Evolutionary conservation across 257 asterid genomes (phyloP).

Genomic region (Penstemon barbatus): DNA sequence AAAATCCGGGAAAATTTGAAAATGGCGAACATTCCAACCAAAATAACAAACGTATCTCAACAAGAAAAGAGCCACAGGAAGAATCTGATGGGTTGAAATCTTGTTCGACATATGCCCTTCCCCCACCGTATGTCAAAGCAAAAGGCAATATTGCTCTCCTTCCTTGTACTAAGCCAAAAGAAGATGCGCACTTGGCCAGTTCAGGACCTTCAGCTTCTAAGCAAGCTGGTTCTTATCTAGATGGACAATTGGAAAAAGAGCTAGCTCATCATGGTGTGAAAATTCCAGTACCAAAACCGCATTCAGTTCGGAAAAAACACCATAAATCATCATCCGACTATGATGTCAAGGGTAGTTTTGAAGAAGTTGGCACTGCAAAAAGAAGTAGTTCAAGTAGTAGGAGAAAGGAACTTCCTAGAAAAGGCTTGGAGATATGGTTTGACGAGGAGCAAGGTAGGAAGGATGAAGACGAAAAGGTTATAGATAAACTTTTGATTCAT

Average conservation of each 20-base stretch:
- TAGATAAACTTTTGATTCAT: conserved; percentile 77
- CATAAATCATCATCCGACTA: too few relatives aligned
- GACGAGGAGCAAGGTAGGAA: conserved; percentile 35
- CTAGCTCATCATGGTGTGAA: too few relatives aligned
- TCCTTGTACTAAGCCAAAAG: conserved; percentile 65
- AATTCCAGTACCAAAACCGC: too few relatives aligned
- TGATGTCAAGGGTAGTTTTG: too few relatives aligned
- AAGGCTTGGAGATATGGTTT: too few relatives aligned
- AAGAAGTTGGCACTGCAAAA: too few relatives aligned
- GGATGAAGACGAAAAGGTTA: conserved; percentile 76
- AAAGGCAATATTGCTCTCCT: conserved; percentile 45
- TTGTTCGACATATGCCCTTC: conserved; percentile 41
- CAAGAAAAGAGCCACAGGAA: conserved; percentile 36
- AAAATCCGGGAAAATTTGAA: conserved; percentile 37
- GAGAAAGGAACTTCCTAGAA: too few relatives aligned
- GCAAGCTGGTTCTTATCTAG: conserved; percentile 33
- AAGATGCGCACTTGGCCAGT: conserved; percentile 39
- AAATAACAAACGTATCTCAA: conserved; percentile 30
- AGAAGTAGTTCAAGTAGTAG: too few relatives aligned
- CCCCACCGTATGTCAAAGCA: conserved; percentile 77
- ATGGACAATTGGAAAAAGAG: conserved; percentile 17
- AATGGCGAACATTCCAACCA: conserved; percentile 27
- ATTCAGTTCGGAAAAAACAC: too few relatives aligned
- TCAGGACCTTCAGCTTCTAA: conserved; percentile 32
- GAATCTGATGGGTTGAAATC: conserved; percentile 43